Percentiles rank a stretch among this genome's conserved stretches.
Conservation (phyloP, 257 asterid species). For the Salvia splendens region DNA sequence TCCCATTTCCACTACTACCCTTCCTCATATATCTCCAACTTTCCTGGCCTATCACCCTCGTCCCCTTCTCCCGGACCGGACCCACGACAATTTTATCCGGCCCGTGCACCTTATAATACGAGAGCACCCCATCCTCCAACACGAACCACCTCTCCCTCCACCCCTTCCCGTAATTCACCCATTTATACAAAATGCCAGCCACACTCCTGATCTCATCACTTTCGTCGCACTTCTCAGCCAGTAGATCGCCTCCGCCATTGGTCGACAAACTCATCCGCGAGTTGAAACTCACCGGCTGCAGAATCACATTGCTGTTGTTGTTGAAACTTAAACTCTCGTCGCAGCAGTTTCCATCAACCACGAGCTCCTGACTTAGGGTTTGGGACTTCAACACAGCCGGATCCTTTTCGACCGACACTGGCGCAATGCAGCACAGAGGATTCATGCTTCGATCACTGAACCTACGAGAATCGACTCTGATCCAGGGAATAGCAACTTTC, state of each 20-base stretch:
- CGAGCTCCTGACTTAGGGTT: slow-evolving; percentile 54
- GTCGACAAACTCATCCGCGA: slow-evolving; percentile 69
- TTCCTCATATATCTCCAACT: slow-evolving; percentile 90
- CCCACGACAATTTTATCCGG: slow-evolving; percentile 80
- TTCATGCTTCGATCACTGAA: slow-evolving; percentile 52
- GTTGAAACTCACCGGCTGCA: slow-evolving; percentile 50
- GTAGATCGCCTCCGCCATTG: slow-evolving; percentile 46
- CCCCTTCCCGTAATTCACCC: slow-evolving; percentile 99
- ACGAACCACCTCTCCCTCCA: slow-evolving; percentile 98
- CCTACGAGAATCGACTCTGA: slow-evolving; percentile 33
- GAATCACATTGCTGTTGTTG: slow-evolving; percentile 32
- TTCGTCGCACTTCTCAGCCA: slow-evolving; percentile 40
- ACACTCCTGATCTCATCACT: slow-evolving; percentile 57
- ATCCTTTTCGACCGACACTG: slow-evolving; percentile 89
- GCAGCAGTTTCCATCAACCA: slow-evolving; percentile 37
- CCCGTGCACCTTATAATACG: slow-evolving; percentile 93
- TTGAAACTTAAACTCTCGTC: slow-evolving; percentile 29
- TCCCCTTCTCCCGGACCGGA: slow-evolving; percentile 64
- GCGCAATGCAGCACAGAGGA: slow-evolving; percentile 99
- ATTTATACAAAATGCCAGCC: slow-evolving; percentile 77
- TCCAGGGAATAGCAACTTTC: slow-evolving; percentile 35
- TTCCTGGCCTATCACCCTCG: slow-evolving; percentile 84
- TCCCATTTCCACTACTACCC: slow-evolving; percentile 46
- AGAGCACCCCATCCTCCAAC: slow-evolving; percentile 93
- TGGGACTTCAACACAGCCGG: slow-evolving; percentile 68